Evolutionary conservation across 176 grass and related monocot species (phyloP), one percentile per base, ranked within the genome.

Genomic region (Oryza longistaminata): DNA sequence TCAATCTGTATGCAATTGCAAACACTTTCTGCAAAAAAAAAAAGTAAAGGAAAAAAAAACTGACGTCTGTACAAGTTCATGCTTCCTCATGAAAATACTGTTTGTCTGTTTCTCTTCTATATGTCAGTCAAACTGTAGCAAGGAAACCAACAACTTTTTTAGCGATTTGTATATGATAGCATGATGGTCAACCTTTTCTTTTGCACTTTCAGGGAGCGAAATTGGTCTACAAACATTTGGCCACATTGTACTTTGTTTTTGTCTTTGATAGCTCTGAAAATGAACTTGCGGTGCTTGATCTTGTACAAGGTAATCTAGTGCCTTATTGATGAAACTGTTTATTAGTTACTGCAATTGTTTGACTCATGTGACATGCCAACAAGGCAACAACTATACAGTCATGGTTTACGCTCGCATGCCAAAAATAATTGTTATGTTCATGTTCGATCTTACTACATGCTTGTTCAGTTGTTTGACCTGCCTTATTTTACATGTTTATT

Each of bases 201-300:
- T 85, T 82, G 61, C 2, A 4, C n/a, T 88, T 86, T 21, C 69
- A 98, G 96, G 96, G 88, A 60, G 87, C 89, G 7, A 85, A 79
- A 84, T 58, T 98, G 82, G 91, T 98, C 19, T 98, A 98, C 91
- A 98, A 98, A 73, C 93, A 98, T 75, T 85, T 98, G 84, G 93
- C 96, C 8, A 98, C 96, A 27, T 60, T 98, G 6, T 95, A 98
- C 74, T 95, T 98, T 69, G 64, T 95, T 70, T 95, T 98, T 87
- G 93, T 95, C 77, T 95, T 95, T 79, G 96, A 98, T 75, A 86
- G 81, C 69, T 88, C 89, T 11, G 96, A 98, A 64, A 98, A 94
- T 78, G 93, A 98, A 70, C 93, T 98, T 6, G 93, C 96, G 25
- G 93, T 95, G 96, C 96, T 98, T 2, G 93, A 98, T 68, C 93